Conservation (phyloP, 106 monocot species). For the Allium sativum region DNA sequence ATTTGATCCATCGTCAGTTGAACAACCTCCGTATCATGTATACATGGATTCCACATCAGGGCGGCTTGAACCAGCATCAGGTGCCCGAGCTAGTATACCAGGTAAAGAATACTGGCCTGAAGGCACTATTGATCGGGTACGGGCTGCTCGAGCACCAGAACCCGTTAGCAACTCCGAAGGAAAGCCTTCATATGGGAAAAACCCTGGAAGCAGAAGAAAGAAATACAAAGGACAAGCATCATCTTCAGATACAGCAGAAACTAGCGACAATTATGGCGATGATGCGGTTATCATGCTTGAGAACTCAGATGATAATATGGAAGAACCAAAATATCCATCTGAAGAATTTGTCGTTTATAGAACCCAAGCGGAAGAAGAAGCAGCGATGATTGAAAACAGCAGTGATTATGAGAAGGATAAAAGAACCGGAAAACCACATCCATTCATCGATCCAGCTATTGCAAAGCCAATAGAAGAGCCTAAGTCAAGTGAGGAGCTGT, state of each 20-base stretch:
- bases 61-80: conserved; percentile 85
- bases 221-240: conserved; percentile 37
- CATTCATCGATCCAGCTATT: conserved; percentile 67
- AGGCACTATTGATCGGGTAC: conserved; percentile 58
- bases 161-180: conserved; percentile 61
- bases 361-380: conserved; percentile 16
- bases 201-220: conserved; percentile 74
- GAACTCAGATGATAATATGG: conserved; percentile 29
- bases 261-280: conserved; percentile 9
- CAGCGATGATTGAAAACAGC: conserved; percentile 38
- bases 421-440: conserved; percentile 64
- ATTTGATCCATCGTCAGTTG: conserved; percentile 65
- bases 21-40: conserved; percentile 60
- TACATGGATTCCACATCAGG: conserved; percentile 90
- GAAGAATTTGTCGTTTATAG: conserved; percentile 80
- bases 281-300: conserved; percentile 7
- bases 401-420: conserved; percentile 70
- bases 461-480: conserved; percentile 59
- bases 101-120: conserved; percentile 90
- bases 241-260: conserved; percentile 20
- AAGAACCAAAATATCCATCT: conserved; percentile 35
- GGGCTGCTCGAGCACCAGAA: conserved; percentile 78
- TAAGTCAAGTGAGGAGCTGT: conserved; percentile 73
- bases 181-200: conserved; percentile 75
- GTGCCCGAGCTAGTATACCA: conserved; percentile 83